These are phyloP conservation scores for Fusarium humuli DNA, from an alignment of 2,329 filamentous ascomycete genomes.

Conservation along the genomic window DNA sequence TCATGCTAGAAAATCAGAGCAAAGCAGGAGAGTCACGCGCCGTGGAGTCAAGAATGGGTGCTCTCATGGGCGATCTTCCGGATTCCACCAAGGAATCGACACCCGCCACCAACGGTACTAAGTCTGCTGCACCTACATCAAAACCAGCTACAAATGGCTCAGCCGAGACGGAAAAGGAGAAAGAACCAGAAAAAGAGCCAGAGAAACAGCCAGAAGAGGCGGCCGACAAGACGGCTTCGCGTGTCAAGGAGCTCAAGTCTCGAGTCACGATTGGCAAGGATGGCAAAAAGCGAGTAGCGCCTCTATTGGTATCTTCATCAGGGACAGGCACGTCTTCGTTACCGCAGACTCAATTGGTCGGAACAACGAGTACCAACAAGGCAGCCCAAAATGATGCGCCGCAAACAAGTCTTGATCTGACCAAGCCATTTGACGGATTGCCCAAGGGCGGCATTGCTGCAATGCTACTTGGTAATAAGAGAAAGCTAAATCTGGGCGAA, in stretches of 20 bases:
- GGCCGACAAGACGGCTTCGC: slow-evolving; percentile 65
- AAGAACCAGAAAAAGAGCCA: slow-evolving; percentile 51
- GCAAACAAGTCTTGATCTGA: slow-evolving; percentile 87
- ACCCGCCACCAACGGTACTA: slow-evolving; percentile 65
- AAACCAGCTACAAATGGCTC: slow-evolving; percentile 57
- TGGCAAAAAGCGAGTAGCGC: slow-evolving; percentile 94
- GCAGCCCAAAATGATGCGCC: slow-evolving; percentile 76
- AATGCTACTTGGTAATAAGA: slow-evolving; percentile 91
- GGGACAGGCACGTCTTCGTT: slow-evolving; percentile 88
- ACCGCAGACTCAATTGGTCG: slow-evolving; percentile 88
- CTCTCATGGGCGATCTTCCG: slow-evolving; percentile 89
- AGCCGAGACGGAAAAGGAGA: slow-evolving; percentile 51
- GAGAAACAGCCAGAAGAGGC: slow-evolving; percentile 59
- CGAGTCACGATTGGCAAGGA: slow-evolving; percentile 96
- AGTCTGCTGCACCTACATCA: slow-evolving; percentile 51
- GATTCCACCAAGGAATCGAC: slow-evolving; percentile 65
- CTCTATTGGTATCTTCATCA: slow-evolving; percentile 89
- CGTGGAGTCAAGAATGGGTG: slow-evolving; percentile 95
- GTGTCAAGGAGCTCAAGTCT: slow-evolving; percentile 78
- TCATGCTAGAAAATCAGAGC: slow-evolving; percentile 89
- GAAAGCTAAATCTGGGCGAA: slow-evolving; percentile 80
- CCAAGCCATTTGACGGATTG: slow-evolving; percentile 92
- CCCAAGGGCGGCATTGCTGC: slow-evolving; percentile 89
- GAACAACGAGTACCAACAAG: slow-evolving; percentile 74
- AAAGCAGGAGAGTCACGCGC: slow-evolving; percentile 91